Conservation (phyloP, 129 eudicot genomes). For the Ambrosia trifida region DNA sequence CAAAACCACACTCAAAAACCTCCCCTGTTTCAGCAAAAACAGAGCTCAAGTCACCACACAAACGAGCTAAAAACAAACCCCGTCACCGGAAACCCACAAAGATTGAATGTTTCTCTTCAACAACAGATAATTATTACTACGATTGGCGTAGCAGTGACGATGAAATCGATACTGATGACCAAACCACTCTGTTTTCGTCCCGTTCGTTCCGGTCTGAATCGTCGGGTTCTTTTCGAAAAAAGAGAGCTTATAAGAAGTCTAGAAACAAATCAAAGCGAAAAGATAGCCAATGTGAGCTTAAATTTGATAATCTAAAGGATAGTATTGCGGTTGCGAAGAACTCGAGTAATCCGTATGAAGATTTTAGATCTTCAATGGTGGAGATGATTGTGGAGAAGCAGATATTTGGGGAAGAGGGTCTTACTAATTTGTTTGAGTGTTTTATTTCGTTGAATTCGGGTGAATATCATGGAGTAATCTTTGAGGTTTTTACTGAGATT, state of each 20-base stretch:
- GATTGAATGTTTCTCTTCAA: slow-evolving; percentile 11
- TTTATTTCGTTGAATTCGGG: slow-evolving; percentile 48
- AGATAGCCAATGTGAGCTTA: neutral
- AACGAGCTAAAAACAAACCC: slow-evolving; percentile 16
- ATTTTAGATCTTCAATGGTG: slow-evolving; percentile 67
- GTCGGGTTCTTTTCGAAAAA: slow-evolving; percentile 34
- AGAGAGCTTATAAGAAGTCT: slow-evolving; percentile 22
- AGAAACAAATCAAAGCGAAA: slow-evolving; percentile 14
- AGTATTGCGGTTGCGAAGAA: slow-evolving; percentile 51
- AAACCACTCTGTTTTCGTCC: slow-evolving; percentile 51
- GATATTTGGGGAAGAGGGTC: slow-evolving; percentile 45
- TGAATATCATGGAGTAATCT: slow-evolving; percentile 42
- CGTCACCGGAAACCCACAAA: slow-evolving; percentile 26
- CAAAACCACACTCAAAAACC: slow-evolving; percentile 32
- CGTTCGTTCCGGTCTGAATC: slow-evolving; percentile 50
- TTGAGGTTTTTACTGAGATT: slow-evolving; percentile 51
- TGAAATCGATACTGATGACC: slow-evolving; percentile 32
- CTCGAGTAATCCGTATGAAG: slow-evolving; percentile 48
- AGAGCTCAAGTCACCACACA: slow-evolving; percentile 20
- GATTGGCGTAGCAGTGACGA: slow-evolving; percentile 50
- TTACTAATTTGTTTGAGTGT: slow-evolving; percentile 38
- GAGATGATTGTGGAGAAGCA: slow-evolving; percentile 62
- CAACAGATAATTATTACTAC: slow-evolving; percentile 39
- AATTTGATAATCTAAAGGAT: neutral
- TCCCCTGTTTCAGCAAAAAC: slow-evolving; percentile 19